phyloP scores from a whole-genome alignment of 1,284 basidiomycete genomes.

The Lignosus rhinocerotis region DNA sequence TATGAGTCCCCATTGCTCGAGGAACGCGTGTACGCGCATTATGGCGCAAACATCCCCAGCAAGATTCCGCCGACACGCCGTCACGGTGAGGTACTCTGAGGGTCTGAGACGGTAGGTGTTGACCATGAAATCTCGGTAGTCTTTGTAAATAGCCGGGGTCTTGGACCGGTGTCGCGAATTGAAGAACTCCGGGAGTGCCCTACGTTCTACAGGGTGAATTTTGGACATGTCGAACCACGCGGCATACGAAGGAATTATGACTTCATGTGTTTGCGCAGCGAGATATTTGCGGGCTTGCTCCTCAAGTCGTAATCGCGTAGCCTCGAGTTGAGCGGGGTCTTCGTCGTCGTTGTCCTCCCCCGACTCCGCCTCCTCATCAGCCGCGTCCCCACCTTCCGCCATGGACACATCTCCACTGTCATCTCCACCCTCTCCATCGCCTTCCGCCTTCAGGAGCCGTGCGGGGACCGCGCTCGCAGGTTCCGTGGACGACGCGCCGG shows the following conservation, averaged over 20 bases:
- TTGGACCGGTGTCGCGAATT: conserved; percentile 94
- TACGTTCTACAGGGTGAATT: conserved; percentile 90
- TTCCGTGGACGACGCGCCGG: conserved; percentile 38
- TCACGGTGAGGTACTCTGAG: conserved; percentile 96
- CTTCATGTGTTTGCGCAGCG: conserved; percentile 94
- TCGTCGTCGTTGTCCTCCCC: conserved; percentile 76
- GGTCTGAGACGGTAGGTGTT: conserved; percentile 97
- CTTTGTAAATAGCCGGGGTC: conserved; percentile 97
- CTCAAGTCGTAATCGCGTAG: conserved; percentile 75
- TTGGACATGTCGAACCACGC: conserved; percentile 98
- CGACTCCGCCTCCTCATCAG: conserved; percentile 68
- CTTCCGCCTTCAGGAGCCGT: conserved; percentile 57
- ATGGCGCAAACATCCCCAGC: conserved; percentile 98
- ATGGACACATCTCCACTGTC: conserved; percentile 69
- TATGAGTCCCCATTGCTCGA: conserved; percentile 98
- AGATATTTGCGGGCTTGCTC: conserved; percentile 93
- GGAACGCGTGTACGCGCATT: conserved; percentile 98
- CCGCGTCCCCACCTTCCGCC: conserved; percentile 69
- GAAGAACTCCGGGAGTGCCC: conserved; percentile 98
- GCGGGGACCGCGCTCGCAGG: conserved; percentile 53
- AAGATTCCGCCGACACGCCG: conserved; percentile 93
- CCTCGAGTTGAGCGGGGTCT: conserved; percentile 79
- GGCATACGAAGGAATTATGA: conserved; percentile 96
- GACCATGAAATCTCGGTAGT: conserved; percentile 99
- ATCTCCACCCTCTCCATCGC: conserved; percentile 67